Percentiles rank a stretch among this genome's conserved stretches.
These are phyloP conservation scores for Pleurotus citrinopileatus DNA, from an alignment of 768 basidiomycete species.

Conservation along the genomic window DNA sequence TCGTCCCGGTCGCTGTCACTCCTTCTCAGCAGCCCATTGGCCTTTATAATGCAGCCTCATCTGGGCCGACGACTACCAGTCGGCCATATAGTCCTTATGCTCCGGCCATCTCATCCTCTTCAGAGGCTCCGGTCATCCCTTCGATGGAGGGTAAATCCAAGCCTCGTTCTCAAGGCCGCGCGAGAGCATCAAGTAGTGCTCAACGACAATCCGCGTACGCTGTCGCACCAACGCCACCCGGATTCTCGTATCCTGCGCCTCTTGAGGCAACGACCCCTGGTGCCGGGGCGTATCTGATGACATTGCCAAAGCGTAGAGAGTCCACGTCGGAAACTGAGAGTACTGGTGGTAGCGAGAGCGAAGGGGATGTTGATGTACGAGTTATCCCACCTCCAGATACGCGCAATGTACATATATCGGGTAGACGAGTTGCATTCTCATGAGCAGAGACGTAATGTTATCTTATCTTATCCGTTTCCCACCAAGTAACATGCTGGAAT, in stretches of 20 bases:
- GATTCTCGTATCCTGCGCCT: slow-evolving; percentile 7
- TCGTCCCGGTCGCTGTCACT: not conserved
- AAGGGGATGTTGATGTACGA: not conserved
- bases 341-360: not conserved
- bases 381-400: not conserved
- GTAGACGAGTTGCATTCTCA: not conserved
- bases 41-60: not conserved
- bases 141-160: not conserved
- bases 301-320: not conserved
- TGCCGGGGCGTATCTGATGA: not conserved
- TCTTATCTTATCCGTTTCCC: too few species aligned
- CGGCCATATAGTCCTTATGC: slow-evolving; percentile 5
- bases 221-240: slow-evolving; percentile 1
- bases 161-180: not conserved
- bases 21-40: not conserved
- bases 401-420: not conserved
- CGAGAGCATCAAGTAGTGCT: not conserved
- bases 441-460: slow-evolving; percentile 9
- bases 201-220: not conserved
- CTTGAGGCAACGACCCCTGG: not conserved
- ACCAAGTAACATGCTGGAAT: too few species aligned
- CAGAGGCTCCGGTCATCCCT: slow-evolving; percentile 4
- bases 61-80: not conserved
- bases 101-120: not conserved
- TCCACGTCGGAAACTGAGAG: not conserved